Conservation (phyloP, 148 eudicot genomes). For the Heliamphora exappendiculata region DNA sequence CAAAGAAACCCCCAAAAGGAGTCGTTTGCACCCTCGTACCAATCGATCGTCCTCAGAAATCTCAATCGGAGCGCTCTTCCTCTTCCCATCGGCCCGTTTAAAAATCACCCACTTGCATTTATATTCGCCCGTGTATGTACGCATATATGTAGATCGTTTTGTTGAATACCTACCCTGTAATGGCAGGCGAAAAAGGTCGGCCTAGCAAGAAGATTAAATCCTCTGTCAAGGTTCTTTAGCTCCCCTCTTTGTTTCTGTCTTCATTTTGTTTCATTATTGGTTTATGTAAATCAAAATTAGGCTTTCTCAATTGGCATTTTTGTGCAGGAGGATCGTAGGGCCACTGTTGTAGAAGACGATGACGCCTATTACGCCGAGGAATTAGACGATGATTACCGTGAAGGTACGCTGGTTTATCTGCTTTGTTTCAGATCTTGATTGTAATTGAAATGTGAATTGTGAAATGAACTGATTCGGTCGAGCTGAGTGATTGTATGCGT, state of each 20-base stretch:
- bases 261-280: not conserved
- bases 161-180: too few species aligned
- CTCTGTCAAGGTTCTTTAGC: conserved; percentile 10
- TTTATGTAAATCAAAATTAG: not conserved
- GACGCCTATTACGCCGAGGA: conserved; percentile 45
- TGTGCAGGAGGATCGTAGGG: conserved; percentile 41
- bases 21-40: not conserved
- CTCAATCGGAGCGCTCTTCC: not conserved
- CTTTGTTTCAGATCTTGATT: not conserved
- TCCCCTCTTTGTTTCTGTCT: not conserved
- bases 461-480: not conserved
- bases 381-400: conserved; percentile 41
- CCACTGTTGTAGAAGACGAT: conserved; percentile 34
- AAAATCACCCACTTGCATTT: not conserved
- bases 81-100: too few species aligned
- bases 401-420: conserved; percentile 18
- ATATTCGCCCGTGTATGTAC: not conserved
- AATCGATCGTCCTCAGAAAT: not conserved
- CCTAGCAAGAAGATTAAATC: conserved; percentile 14
- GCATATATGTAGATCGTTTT: not conserved
- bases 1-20: not conserved
- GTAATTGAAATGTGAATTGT: not conserved
- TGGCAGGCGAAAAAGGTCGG: conserved; percentile 14
- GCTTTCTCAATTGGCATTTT: not conserved
- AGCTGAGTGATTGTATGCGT: conserved; percentile 29